phyloP scores from a whole-genome alignment of 148 eudicot species.

The Persicaria maculosa region DNA sequence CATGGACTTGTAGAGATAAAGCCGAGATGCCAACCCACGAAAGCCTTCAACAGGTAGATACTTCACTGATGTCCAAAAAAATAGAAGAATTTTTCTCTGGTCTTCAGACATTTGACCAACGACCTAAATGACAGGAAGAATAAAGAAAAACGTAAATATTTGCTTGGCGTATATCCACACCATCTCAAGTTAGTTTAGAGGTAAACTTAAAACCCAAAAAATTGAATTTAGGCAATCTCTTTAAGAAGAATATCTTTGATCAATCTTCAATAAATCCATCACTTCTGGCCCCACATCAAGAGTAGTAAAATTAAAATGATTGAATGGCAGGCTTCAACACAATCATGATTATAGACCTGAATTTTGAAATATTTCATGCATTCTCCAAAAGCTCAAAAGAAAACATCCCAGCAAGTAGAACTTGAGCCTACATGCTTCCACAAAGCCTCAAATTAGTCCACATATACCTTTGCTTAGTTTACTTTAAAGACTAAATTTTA shows the following conservation, averaged over 20 bases:
- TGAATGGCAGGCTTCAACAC: neutral
- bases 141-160: no score
- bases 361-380: neutral
- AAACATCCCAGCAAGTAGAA: neutral
- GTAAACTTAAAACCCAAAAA: neutral
- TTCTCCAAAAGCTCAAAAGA: no score
- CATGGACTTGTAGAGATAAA: slow-evolving; percentile 44
- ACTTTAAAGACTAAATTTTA: neutral
- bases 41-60: slow-evolving; percentile 82
- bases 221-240: neutral
- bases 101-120: slow-evolving; percentile 48
- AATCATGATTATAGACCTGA: neutral
- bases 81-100: slow-evolving; percentile 68
- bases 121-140: slow-evolving; percentile 25
- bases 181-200: neutral
- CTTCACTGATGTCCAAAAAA: slow-evolving; percentile 90
- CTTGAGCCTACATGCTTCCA: neutral
- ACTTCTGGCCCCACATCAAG: no score
- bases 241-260: neutral
- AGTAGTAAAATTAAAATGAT: no score
- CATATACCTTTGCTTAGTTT: neutral
- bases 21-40: slow-evolving; percentile 64
- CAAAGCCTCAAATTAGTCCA: neutral
- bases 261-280: neutral
- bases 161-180: neutral